phyloP scores from a whole-genome alignment of 148 eudicot genomes.

The Nyssa sinensis region DNA sequence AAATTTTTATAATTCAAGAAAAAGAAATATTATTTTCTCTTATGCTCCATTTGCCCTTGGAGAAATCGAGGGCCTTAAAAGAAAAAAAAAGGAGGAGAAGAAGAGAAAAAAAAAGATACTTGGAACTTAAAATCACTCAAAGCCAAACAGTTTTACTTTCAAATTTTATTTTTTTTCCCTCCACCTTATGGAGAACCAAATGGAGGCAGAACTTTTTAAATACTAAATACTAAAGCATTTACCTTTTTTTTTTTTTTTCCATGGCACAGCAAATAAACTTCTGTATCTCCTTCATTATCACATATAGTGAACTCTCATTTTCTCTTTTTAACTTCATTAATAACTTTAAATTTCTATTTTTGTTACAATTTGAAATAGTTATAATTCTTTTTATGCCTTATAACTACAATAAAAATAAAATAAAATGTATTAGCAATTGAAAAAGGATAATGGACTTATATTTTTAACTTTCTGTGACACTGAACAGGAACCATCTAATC shows the following conservation, averaged over 20 bases:
- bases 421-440: background rate
- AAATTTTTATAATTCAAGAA: background rate
- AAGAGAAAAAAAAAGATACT: too few relatives aligned
- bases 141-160: background rate
- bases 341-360: background rate
- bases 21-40: background rate
- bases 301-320: too few relatives aligned
- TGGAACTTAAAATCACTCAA: too few relatives aligned
- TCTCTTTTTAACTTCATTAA: background rate
- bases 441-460: background rate
- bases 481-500: conserved; percentile 3
- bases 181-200: background rate
- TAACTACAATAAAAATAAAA: background rate
- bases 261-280: background rate
- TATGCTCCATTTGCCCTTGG: background rate
- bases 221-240: background rate
- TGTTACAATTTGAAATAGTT: background rate
- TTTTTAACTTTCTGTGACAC: conserved; percentile 4
- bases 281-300: background rate
- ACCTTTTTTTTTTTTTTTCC: background rate
- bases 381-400: background rate
- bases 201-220: background rate
- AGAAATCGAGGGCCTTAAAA: too few relatives aligned
- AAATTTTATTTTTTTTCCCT: background rate
- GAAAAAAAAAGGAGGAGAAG: too few relatives aligned